Conservation (phyloP, 2,329 filamentous ascomycete genomes). For the Fusarium palustre region DNA sequence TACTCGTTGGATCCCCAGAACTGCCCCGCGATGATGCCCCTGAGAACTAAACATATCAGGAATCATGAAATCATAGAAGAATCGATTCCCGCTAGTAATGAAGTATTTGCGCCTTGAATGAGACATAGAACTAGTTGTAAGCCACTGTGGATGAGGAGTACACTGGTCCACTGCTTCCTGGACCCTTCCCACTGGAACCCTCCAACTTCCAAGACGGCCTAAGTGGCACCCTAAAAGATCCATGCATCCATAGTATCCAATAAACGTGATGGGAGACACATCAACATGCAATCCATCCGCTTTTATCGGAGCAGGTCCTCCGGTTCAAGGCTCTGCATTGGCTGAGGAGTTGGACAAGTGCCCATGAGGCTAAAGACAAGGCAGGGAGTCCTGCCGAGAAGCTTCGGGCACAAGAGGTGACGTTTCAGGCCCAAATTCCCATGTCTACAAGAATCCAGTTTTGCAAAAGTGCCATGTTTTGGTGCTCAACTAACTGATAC, state of each 20-base stretch:
- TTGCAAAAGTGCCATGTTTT: conserved; percentile 41
- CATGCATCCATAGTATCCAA: conserved; percentile 4
- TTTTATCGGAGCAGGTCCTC: conserved; percentile 34
- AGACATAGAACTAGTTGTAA: conserved; percentile 18
- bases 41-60: conserved; percentile 15
- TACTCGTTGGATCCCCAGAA: not conserved
- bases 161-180: conserved; percentile 24
- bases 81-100: conserved; percentile 7
- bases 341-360: not conserved
- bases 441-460: conserved; percentile 36
- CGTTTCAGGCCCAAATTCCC: conserved; percentile 34
- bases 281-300: not conserved
- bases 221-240: conserved; percentile 12
- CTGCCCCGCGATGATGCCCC: conserved; percentile 31
- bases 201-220: conserved; percentile 4
- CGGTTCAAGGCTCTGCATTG: conserved; percentile 1
- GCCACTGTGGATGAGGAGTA: conserved; percentile 21
- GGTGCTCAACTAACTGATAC: not conserved
- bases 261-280: conserved; percentile 1
- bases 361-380: conserved; percentile 14
- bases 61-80: conserved; percentile 21
- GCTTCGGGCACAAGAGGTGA: conserved; percentile 22
- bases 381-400: conserved; percentile 16
- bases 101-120: conserved; percentile 10
- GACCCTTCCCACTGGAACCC: conserved; percentile 34